Evolutionary conservation across 2,329 filamentous ascomycete genomes (phyloP).

Genomic region (Phialemonium atrogriseum): DNA sequence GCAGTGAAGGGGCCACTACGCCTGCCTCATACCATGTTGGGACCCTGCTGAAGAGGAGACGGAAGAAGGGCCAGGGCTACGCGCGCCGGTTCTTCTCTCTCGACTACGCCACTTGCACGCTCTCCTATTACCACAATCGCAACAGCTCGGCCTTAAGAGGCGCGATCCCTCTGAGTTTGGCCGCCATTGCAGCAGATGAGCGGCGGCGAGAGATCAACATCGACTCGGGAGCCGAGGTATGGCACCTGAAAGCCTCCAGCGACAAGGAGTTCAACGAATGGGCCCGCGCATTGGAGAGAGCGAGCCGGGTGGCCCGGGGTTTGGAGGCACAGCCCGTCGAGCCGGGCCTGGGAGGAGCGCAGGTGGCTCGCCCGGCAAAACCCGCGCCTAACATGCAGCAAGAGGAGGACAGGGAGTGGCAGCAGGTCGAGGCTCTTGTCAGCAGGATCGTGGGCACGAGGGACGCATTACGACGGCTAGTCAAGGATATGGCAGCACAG

Average conservation of each 20-base stretch:
- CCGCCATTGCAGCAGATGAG: constrained; percentile 84
- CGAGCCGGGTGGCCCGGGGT: constrained; percentile 58
- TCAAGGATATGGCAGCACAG: constrained; percentile 67
- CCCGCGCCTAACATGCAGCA: constrained; percentile 24
- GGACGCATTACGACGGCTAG: constrained; percentile 79
- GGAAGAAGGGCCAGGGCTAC: constrained; percentile 90
- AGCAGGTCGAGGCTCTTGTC: constrained; percentile 74
- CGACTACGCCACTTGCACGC: constrained; percentile 85
- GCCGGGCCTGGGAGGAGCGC: constrained; percentile 12
- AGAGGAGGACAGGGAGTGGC: constrained; percentile 76
- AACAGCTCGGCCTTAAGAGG: constrained; percentile 88
- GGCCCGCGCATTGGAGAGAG: constrained; percentile 77
- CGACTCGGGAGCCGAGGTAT: constrained; percentile 93
- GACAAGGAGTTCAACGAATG: constrained; percentile 80
- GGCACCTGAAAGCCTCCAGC: constrained; percentile 82
- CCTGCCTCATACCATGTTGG: constrained; percentile 67
- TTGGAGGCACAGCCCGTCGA: constrained; percentile 29
- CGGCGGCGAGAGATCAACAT: constrained; percentile 87
- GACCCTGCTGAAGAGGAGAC: constrained; percentile 76
- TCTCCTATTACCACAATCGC: constrained; percentile 94
- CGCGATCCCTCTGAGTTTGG: constrained; percentile 84
- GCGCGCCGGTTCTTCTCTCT: constrained; percentile 92
- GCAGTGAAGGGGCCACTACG: constrained; percentile 37
- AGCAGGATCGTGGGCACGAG: constrained; percentile 80
- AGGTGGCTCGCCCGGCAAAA: constrained; percentile 13